Base-by-base conservation (phyloP, 2,329 filamentous ascomycete species). In the Fusarium lyarnte region DNA sequence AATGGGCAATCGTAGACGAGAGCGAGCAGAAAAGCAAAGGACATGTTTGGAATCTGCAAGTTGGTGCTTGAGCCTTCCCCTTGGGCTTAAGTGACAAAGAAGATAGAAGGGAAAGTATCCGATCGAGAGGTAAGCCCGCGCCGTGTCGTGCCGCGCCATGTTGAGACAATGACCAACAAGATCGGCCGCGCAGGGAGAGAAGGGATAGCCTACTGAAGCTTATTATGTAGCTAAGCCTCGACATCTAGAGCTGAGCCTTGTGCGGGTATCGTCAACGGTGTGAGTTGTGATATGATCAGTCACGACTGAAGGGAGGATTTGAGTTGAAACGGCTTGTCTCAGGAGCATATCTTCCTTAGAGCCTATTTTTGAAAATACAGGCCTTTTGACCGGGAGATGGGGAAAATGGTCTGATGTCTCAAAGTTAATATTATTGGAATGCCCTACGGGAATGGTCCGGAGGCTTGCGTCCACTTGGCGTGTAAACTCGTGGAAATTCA, bases 371-470 rank as follows among this genome's bases (percentile, higher is more conserved):
- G 12, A 42, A 21, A 14, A 31, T 16, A 39, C 19, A 31, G 35
- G 19, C 31, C 29, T 23, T 21, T 58, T 41, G 49, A 19, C 19
- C 45, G 52, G 23, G 13, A 27, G 55, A 52, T 27, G 19, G 14
- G 42, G 4, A 33, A 36, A 51, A 66, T 66, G 62, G 54, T 25
- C 29, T 31, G 51, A 33, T 46, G 31, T 53, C 25, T 53, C 38
- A 65, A 69, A 47, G 58, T 36, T 51, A 63, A 51, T 51, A 35
- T 25, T 21, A 36, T 36, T 70, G 70, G 70, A 73, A 73, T 73
- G 61, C 35, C 43, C 25, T 25, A 16, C 55, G 29, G 58, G 25
- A 29, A 31, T 49, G 52, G 31, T 33, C 54, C 39, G 27, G 58
- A 54, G 41, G 51, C n/a, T 35, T 25, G 47, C 29, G 27, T 35